Base-by-base conservation (phyloP, 257 asterid species). In the Forsythia viridissima region DNA sequence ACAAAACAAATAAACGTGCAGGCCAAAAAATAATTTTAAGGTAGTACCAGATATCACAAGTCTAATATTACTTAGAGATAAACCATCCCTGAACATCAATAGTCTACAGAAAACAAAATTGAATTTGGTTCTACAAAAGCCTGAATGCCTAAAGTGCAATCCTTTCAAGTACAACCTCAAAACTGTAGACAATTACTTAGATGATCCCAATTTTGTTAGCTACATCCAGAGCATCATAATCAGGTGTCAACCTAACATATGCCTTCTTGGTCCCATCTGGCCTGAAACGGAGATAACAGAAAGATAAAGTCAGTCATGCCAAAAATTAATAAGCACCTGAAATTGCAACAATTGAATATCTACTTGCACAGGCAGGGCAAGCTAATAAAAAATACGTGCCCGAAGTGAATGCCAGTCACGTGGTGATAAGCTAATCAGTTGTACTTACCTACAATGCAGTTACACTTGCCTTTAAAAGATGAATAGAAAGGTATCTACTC, bases 201-300 rank as follows among this genome's bases (percentile, higher is more conserved):
- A 89, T 87, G 15, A 89, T 89, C 41, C 89, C 91, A 5, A 89
- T 89, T 73, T 89, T 89, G 88, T 89, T 89, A 4, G 93, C 93
- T 1, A 89, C 91, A 36, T 89, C 90, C 69, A 87, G 79, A 51
- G 93, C 93, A 81, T 89, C 91, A 42, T 83, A 87, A 76, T 89
- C 91, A 6, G 91, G 93, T 10, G 91, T 89, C 85, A 89, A 80
- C 84, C 89, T 83, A 44, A 88, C 92, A 63, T 88, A 88, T 6
- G 90, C 90, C 84, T 88, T 88, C 83, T 86, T 88, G 4, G 90
- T 86, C 8, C 90, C 92, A 68, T 88, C 90, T 3, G 92, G 92
- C 88, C 92, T 86, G 92, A 40, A 82, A 77, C 37, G 16, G 39
- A 70, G 21, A 71, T 10, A 30, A 21, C 34, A 30, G 2, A 65